phyloP scores from a whole-genome alignment of 2,329 filamentous ascomycete genomes.

The Microdochium trichocladiopsis region DNA sequence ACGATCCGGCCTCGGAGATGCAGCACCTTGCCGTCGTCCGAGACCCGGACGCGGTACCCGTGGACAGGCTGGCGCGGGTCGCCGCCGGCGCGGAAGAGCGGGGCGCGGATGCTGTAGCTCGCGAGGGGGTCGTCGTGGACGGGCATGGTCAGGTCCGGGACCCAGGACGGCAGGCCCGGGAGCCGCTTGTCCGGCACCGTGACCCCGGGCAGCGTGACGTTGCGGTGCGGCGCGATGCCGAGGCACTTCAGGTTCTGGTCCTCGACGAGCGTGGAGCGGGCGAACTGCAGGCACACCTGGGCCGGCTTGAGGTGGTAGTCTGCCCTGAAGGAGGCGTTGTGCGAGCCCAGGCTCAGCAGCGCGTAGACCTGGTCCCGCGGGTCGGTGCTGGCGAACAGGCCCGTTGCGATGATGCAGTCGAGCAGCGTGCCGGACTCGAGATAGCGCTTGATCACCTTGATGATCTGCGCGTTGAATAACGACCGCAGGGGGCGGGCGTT shows the following conservation, averaged over 20 bases:
- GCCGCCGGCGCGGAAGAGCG: background rate
- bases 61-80: background rate
- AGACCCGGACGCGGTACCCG: background rate
- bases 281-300: background rate
- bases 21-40: background rate
- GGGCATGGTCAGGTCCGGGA: background rate
- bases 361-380: background rate
- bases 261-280: background rate
- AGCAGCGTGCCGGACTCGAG: background rate
- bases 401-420: background rate
- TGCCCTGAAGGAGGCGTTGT: background rate
- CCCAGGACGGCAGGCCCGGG: background rate
- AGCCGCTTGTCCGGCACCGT: background rate
- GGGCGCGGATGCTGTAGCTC: background rate
- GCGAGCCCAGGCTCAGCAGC: background rate
- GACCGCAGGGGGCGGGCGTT: background rate
- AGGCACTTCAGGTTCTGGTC: background rate
- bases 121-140: background rate
- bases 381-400: background rate
- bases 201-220: background rate
- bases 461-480: background rate
- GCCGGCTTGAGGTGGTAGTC: background rate
- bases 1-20: background rate
- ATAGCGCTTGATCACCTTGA: background rate
- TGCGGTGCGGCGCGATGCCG: background rate